A percentile compares a stretch with the other conserved stretches of the same genome.
phyloP scores from a whole-genome alignment of 768 basidiomycete genomes.

The Paxillus rubicundulus region DNA sequence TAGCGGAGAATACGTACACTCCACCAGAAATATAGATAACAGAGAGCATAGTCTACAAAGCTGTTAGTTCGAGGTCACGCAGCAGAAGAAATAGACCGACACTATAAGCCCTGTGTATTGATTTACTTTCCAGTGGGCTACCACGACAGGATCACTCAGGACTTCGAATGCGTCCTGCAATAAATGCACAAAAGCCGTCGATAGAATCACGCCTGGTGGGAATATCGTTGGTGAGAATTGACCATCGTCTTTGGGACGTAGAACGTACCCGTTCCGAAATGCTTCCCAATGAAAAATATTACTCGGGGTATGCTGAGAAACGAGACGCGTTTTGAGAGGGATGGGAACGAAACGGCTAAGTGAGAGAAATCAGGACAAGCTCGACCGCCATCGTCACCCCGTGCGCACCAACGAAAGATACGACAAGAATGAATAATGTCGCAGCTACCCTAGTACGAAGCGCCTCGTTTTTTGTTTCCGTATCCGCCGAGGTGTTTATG shows the following conservation, averaged over 20 bases:
- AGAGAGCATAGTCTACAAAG: constrained; percentile 57
- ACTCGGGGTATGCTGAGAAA: constrained; percentile 62
- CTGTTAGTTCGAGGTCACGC: constrained; percentile 1
- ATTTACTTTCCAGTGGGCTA: constrained; percentile 47
- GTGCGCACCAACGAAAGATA: constrained; percentile 63
- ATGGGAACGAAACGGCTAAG: constrained; percentile 71
- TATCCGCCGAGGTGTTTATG: no score
- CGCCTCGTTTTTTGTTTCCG: not conserved
- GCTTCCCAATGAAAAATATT: constrained; percentile 82
- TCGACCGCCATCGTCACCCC: not conserved
- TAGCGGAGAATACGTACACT: constrained; percentile 54
- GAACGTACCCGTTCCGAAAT: constrained; percentile 69
- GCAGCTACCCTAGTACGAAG: constrained; percentile 10
- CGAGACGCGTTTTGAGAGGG: constrained; percentile 52
- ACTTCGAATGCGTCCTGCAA: constrained; percentile 73
- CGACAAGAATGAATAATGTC: constrained; percentile 47
- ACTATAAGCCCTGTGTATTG: constrained; percentile 70
- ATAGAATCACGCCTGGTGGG: constrained; percentile 66
- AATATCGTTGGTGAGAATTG: not conserved
- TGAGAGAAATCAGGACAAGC: not conserved
- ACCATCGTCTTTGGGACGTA: not conserved
- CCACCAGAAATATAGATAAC: constrained; percentile 70
- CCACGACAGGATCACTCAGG: constrained; percentile 47
- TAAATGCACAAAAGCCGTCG: constrained; percentile 81
- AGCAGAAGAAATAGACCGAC: constrained; percentile 42